Base-by-base conservation (phyloP, 495 filamentous ascomycete species). In the Hyaloscypha bicolor region DNA sequence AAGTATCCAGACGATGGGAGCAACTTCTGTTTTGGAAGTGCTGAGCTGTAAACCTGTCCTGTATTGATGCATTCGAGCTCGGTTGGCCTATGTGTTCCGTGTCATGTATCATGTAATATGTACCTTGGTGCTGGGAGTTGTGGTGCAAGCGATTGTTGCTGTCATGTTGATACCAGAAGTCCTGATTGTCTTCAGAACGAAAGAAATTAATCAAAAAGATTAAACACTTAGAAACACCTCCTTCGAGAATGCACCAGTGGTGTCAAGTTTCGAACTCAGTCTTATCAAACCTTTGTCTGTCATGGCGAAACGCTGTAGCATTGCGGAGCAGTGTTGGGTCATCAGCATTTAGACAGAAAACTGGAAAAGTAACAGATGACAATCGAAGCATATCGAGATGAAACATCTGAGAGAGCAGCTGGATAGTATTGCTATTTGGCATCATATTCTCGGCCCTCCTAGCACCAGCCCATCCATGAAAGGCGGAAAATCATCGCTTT, bases 1-100 rank as follows among this genome's bases (percentile, higher is more conserved):
- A 67, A 67, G 31, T 67, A 67, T 62, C 65, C 65, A 4, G 45
- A 42, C 5, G 65, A 67, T 62, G 65, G 65, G 21, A 61, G n/a
- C n/a, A 67, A 67, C 62, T 67, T 67, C 35, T 67, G 65, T 48
- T 67, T 63, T 58, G 65, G 59, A 25, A 63, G 32, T 56, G 32
- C 11, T 37, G 33, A 62, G 35, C 59, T 67, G 14, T 67, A n/a
- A 56, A 4, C 1, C 16, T 48, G 42, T 48, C 42, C 42, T 19
- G 42, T 4, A 14, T 1, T 48, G 16, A 14, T 14, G 9, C 42
- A 48, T 48, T 19, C 4, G 42, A 48, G 6, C 42, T 48, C 16
- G 16, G 9, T 16, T 11, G 42, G 14, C 6, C 14, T 45, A 19
- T 9, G 14, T 45, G 14, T 12, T 19, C 6, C 14, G 42, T 48